Conservation (phyloP, 441 rosid genomes). For the Rhodomyrtus psidioides region DNA sequence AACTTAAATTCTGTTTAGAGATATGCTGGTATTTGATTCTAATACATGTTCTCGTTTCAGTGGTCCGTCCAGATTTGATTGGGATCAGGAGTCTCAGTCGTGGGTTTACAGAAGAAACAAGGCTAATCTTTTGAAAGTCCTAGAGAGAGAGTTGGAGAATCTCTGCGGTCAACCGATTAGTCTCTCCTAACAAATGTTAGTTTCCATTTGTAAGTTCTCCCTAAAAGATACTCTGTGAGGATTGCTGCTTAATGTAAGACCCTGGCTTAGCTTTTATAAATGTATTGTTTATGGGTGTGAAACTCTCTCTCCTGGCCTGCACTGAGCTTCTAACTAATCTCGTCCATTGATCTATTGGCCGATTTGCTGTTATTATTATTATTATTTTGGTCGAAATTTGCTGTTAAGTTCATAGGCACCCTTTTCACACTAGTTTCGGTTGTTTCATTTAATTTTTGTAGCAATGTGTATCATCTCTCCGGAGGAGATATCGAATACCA, state of each 20-base stretch:
- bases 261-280: not conserved
- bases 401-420: not conserved
- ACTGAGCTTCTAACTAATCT: not conserved
- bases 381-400: too few relatives aligned
- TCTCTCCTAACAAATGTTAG: slow-evolving; percentile 28
- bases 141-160: slow-evolving; percentile 62
- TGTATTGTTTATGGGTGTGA: not conserved
- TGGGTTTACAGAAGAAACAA: slow-evolving; percentile 71
- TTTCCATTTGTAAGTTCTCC: not conserved
- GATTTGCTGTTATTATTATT: not conserved
- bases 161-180: slow-evolving; percentile 57
- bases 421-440: not conserved
- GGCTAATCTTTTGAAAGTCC: slow-evolving; percentile 44
- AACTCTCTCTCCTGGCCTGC: not conserved
- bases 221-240: not conserved
- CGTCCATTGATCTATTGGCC: not conserved
- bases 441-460: not conserved
- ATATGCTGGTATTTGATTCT: not conserved
- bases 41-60: slow-evolving; percentile 21
- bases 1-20: not conserved
- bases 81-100: slow-evolving; percentile 54
- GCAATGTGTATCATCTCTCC: not conserved
- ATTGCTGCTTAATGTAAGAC: not conserved
- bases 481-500: not conserved
- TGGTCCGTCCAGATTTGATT: slow-evolving; percentile 83